These are phyloP conservation scores for Neonectria coccinea DNA, from an alignment of 2,329 filamentous ascomycete species.

Conservation along the genomic window DNA sequence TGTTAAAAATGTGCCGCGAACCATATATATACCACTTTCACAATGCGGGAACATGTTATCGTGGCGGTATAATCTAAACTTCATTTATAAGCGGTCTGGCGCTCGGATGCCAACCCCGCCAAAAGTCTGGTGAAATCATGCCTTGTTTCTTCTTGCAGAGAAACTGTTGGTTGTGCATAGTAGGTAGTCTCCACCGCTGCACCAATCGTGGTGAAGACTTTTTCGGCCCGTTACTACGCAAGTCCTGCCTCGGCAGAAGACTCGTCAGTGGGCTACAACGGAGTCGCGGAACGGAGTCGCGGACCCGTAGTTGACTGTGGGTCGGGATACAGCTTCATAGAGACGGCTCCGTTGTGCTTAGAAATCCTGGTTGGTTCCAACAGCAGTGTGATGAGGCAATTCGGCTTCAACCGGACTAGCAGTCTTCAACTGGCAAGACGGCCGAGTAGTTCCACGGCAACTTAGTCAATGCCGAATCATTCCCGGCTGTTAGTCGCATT, in stretches of 20 bases:
- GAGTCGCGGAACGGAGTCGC: not conserved
- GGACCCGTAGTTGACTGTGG: not conserved
- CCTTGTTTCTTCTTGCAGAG: not conserved
- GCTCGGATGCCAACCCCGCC: not conserved
- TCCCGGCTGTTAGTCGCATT: not conserved
- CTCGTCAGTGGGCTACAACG: not conserved
- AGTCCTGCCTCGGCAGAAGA: not conserved
- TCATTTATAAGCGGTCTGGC: not conserved
- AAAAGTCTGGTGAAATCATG: not conserved
- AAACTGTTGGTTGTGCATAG: not conserved
- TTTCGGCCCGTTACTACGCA: not conserved
- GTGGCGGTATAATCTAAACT: not conserved
- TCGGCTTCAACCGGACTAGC: not conserved
- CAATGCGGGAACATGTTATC: not conserved
- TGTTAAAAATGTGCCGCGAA: not conserved
- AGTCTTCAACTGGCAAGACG: not conserved
- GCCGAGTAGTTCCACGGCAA: not conserved
- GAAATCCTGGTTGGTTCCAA: not conserved
- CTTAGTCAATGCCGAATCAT: not conserved
- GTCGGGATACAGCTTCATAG: not conserved
- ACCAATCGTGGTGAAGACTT: not conserved
- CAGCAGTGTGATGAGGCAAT: not conserved
- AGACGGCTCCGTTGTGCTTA: not conserved
- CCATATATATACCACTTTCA: constrained; percentile 2
- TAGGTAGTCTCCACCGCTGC: not conserved